phyloP scores from a whole-genome alignment of 176 grass and related monocot species.

The Aegilops tauschii region DNA sequence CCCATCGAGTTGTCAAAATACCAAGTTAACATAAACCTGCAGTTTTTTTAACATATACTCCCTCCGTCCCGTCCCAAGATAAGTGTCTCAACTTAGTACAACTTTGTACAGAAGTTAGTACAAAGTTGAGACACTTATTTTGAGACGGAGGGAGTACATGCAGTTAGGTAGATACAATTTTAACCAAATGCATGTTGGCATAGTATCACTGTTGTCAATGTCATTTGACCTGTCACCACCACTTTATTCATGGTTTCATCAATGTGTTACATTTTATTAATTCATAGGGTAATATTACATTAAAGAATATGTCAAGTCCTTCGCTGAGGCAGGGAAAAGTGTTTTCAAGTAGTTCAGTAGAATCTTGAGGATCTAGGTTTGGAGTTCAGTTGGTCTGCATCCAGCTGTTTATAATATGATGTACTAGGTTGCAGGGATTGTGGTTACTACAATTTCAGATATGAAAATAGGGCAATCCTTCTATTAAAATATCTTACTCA shows the following conservation, averaged over 20 bases:
- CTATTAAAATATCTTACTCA: not conserved
- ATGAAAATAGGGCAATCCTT: not conserved
- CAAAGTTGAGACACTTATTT: too few species aligned
- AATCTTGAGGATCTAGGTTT: not conserved
- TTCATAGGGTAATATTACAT: not conserved
- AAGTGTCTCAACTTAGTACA: too few species aligned
- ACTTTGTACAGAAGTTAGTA: too few species aligned
- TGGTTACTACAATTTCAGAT: too few species aligned
- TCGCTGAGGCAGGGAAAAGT: not conserved
- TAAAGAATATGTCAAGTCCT: not conserved
- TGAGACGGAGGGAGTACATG: not conserved
- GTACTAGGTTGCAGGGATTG: too few species aligned
- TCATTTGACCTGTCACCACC: not conserved
- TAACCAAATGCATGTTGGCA: not conserved
- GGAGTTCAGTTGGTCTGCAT: not conserved
- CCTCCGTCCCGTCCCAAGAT: too few species aligned
- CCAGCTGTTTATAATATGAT: not conserved
- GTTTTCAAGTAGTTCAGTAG: not conserved
- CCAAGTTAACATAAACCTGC: not conserved
- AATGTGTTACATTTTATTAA: not conserved
- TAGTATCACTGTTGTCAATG: constrained; percentile 8
- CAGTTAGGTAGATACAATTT: not conserved
- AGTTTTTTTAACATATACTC: not conserved
- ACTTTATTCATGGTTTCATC: not conserved
- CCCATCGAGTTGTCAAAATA: not conserved